Evolutionary conservation across 1,284 basidiomycete species (phyloP).

Genomic region (Rhodotorula mucilaginosa): DNA sequence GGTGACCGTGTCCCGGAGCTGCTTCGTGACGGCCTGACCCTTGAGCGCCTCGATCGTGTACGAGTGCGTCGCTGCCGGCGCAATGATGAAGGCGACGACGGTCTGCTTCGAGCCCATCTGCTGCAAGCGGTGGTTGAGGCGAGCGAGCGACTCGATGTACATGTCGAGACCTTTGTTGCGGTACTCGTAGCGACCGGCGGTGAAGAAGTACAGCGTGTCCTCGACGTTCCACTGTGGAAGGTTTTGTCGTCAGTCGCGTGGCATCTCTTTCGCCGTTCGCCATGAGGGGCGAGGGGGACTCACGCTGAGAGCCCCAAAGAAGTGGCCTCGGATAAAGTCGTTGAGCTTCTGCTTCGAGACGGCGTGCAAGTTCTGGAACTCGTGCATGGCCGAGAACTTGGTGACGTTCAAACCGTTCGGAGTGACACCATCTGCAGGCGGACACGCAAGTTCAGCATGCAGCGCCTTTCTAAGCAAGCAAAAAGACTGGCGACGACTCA

Average conservation of each 20-base stretch:
- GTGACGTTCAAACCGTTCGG: conserved; percentile 97
- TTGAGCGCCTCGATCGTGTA: conserved; percentile 98
- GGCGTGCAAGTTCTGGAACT: conserved; percentile 87
- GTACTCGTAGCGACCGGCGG: conserved; percentile 98
- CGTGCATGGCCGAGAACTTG: conserved; percentile 93
- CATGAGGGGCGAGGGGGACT: neutral
- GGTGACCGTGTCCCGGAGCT: conserved; percentile 87
- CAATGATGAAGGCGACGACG: conserved; percentile 97
- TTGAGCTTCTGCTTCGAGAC: conserved; percentile 93
- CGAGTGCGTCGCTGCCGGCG: conserved; percentile 92
- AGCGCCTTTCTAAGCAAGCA: too few species aligned
- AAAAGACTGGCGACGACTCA: too few species aligned
- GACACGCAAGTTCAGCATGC: too few species aligned
- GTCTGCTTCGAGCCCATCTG: conserved; percentile 74
- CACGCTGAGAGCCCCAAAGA: conserved; percentile 64
- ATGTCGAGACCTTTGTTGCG: conserved; percentile 99
- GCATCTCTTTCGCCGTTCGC: too few species aligned
- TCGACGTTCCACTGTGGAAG: conserved; percentile 54
- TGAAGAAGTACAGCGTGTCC: conserved; percentile 97
- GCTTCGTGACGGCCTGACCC: conserved; percentile 96
- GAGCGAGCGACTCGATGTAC: conserved; percentile 95
- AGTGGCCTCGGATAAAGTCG: conserved; percentile 95
- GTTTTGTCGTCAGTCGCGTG: conserved; percentile 47
- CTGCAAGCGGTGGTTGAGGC: conserved; percentile 85
- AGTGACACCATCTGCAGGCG: conserved; percentile 73